Conservation (phyloP, 1,284 basidiomycete genomes). For the Ustilago nuda region DNA sequence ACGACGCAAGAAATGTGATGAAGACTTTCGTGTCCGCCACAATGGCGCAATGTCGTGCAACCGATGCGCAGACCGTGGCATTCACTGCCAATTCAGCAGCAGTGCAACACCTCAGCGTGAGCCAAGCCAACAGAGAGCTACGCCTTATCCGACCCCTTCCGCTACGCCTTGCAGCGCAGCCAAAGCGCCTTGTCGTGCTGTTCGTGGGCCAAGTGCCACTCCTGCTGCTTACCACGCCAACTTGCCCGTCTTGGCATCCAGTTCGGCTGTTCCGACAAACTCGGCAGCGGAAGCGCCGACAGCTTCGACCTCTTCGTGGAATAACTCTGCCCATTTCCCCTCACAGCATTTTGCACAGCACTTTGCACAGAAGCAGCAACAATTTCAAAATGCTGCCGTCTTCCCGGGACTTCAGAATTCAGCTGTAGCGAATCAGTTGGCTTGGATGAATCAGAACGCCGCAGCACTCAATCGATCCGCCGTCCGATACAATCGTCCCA, state of each 20-base stretch:
- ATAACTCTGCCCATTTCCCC: slow-evolving; percentile 29
- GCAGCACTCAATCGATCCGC: slow-evolving; percentile 26
- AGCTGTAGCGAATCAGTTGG: slow-evolving; percentile 28
- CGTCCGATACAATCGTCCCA: slow-evolving; percentile 41
- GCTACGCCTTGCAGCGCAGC: slow-evolving; percentile 14
- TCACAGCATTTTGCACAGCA: slow-evolving; percentile 25
- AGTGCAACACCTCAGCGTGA: slow-evolving; percentile 23
- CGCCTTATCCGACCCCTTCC: slow-evolving; percentile 18
- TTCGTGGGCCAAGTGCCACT: slow-evolving; percentile 18
- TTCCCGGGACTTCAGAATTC: slow-evolving; percentile 26
- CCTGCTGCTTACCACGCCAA: slow-evolving; percentile 10
- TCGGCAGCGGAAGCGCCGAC: neutral
- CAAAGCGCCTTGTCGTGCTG: slow-evolving; percentile 10
- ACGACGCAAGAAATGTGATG: slow-evolving; percentile 57
- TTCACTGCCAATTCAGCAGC: slow-evolving; percentile 40
- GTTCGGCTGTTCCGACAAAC: slow-evolving; percentile 15
- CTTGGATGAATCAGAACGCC: slow-evolving; percentile 35
- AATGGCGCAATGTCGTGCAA: slow-evolving; percentile 48
- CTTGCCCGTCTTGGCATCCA: neutral
- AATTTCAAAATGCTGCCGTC: slow-evolving; percentile 8
- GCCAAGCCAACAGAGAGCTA: slow-evolving; percentile 15
- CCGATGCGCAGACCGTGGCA: slow-evolving; percentile 46
- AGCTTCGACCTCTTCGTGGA: slow-evolving; percentile 14
- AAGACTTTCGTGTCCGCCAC: slow-evolving; percentile 47
- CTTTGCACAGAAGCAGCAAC: slow-evolving; percentile 19